Base-by-base conservation (phyloP, 176 grass and related monocot species). In the Eragrostis nindensis region DNA sequence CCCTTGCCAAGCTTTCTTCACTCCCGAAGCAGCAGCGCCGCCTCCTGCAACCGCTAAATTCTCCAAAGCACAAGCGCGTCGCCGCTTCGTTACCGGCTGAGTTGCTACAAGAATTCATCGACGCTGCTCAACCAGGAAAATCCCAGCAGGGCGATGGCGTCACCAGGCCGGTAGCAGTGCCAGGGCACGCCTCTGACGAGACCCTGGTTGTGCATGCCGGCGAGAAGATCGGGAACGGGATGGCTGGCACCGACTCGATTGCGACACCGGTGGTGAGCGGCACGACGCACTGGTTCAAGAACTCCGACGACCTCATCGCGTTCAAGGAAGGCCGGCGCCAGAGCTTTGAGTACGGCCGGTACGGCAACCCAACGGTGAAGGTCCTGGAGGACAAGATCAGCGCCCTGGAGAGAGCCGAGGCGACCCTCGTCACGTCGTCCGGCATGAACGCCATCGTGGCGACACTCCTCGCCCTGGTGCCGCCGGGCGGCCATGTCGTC, bases 391-490 rank as follows among this genome's bases (percentile, higher is more conserved):
- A 93, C 18, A 97, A 97, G 85, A 93, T 93, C 76, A 93, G 94
- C 41, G 90, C 94, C 6, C 62, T 97, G 46, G 88, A 97, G 86
- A 87, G 80, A 75, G 94, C 90, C 17, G 90, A 93, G 83, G 87
- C 94, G 24, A 91, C 90, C 0, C 53, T 97, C 6, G 92, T 97
- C 22, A 91, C 89, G 8, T 87, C 90, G 16, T 97, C 90, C 41
- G 90, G 94, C 21, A 97, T 93, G 94, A 93, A 97, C 67, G 93
- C 93, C 41, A 96, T 91, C 75, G 87, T 96, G 48, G 85, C 87
- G 9, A 92, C 85, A 55, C 81, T 96, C 15, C 76, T 84, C 7
- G 53, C 85, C 5, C 82, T 96, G 19, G 93, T 96, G 46, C 86
- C 84, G 47, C 83, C 84, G 3, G 94, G 86, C 15, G 88, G 91